A percentile compares a stretch with the other conserved stretches of the same genome.
phyloP scores from a whole-genome alignment of 2,329 filamentous ascomycete species.

The Fusarium musae region DNA sequence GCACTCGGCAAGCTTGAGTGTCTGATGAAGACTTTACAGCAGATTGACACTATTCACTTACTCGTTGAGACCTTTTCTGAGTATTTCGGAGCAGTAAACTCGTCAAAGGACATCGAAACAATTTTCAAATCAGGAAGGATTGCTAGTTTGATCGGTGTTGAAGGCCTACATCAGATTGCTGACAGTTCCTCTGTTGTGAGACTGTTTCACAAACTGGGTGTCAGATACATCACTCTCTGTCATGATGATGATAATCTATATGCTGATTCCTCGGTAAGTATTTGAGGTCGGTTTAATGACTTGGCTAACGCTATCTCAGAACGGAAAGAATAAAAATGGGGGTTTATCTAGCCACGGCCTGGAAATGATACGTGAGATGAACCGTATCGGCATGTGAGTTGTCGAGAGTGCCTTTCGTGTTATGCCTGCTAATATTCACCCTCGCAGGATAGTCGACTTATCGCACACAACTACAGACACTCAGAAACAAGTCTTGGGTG shows the following conservation, averaged over 20 bases:
- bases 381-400: neutral
- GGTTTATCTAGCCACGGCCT: neutral
- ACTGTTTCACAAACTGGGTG: neutral
- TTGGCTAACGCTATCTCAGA: neutral
- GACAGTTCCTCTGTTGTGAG: neutral
- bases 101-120: neutral
- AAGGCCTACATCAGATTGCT: neutral
- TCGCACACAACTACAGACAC: neutral
- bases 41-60: neutral
- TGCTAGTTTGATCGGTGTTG: neutral
- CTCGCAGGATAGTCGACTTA: neutral
- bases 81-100: neutral
- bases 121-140: neutral
- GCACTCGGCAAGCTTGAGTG: neutral
- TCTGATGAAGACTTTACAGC: neutral
- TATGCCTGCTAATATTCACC: neutral
- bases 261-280: neutral
- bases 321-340: neutral
- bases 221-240: neutral
- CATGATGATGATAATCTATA: neutral
- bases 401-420: fast-evolving
- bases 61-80: neutral
- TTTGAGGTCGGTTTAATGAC: neutral
- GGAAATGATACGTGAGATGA: neutral
- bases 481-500: neutral